These are phyloP conservation scores for Alternaria dauci DNA, from an alignment of 2,329 filamentous ascomycete species.

Conservation along the genomic window DNA sequence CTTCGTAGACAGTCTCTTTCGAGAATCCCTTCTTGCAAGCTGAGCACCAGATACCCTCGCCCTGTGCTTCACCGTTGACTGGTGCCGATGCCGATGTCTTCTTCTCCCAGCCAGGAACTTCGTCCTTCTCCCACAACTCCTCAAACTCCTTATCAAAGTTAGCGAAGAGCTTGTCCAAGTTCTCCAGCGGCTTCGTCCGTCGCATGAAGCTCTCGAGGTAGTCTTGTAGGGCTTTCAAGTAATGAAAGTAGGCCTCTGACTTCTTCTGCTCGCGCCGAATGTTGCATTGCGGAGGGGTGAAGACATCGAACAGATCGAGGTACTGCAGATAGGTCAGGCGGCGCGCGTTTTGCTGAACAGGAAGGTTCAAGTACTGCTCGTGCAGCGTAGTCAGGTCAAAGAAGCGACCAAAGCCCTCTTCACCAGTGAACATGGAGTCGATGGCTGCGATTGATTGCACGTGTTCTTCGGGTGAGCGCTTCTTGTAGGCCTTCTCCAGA, in stretches of 20 bases:
- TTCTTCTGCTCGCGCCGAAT: constrained; percentile 85
- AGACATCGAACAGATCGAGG: constrained; percentile 88
- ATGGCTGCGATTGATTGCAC: constrained; percentile 71
- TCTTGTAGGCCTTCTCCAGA: constrained; percentile 89
- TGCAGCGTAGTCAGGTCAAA: constrained; percentile 87
- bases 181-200: constrained; percentile 83
- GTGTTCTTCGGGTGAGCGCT: constrained; percentile 70
- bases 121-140: constrained; percentile 79
- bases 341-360: constrained; percentile 71
- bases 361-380: constrained; percentile 89
- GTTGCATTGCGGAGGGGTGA: constrained; percentile 75
- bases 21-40: constrained; percentile 96
- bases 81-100: constrained; percentile 50
- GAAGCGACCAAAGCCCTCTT: constrained; percentile 91
- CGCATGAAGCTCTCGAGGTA: constrained; percentile 92
- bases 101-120: constrained; percentile 80
- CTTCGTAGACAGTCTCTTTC: constrained; percentile 93
- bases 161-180: constrained; percentile 78
- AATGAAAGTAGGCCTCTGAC: constrained; percentile 91
- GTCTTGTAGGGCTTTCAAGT: constrained; percentile 78
- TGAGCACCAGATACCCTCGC: constrained; percentile 83
- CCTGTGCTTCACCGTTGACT: constrained; percentile 59
- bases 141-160: constrained; percentile 86
- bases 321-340: constrained; percentile 91
- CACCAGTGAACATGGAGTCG: constrained; percentile 92